phyloP scores from a whole-genome alignment of 2,329 filamentous ascomycete genomes.

The Penicillium aurantiogriseum region DNA sequence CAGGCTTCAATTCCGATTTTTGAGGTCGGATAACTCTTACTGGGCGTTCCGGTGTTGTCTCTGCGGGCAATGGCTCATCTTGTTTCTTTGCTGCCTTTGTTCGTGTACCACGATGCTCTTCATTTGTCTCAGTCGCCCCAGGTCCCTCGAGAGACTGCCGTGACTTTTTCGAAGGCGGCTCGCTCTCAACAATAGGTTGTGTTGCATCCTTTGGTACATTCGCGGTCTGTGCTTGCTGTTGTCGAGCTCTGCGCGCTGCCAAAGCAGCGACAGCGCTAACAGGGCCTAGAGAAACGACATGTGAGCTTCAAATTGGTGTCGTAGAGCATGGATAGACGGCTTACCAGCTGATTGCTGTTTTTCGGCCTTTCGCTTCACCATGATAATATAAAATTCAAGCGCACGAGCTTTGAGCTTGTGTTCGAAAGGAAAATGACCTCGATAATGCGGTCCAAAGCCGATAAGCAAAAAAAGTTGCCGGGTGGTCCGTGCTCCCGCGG shows the following conservation, averaged over 20 bases:
- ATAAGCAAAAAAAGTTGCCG: constrained; percentile 30
- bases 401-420: not conserved
- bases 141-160: constrained; percentile 30
- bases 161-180: constrained; percentile 38
- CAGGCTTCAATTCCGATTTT: not conserved
- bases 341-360: constrained; percentile 38
- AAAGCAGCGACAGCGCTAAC: constrained; percentile 45
- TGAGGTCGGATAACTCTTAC: constrained; percentile 8
- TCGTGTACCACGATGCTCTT: constrained; percentile 13
- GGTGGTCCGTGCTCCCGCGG: constrained; percentile 43
- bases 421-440: constrained; percentile 5
- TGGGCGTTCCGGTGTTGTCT: constrained; percentile 12
- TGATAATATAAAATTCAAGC: constrained; percentile 6
- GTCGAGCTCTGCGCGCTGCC: constrained; percentile 44
- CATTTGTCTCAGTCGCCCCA: constrained; percentile 12
- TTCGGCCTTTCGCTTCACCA: constrained; percentile 41
- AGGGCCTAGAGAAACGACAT: constrained; percentile 26
- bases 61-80: constrained; percentile 14
- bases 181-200: constrained; percentile 21
- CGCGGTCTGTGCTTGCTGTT: constrained; percentile 32
- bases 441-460: constrained; percentile 23
- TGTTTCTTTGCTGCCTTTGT: constrained; percentile 25
- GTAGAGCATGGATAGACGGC: not conserved
- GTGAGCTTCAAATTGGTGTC: constrained; percentile 13
- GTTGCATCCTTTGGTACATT: constrained; percentile 20